Base-by-base conservation (phyloP, 257 asterid species). In the Scutellaria minor region DNA sequence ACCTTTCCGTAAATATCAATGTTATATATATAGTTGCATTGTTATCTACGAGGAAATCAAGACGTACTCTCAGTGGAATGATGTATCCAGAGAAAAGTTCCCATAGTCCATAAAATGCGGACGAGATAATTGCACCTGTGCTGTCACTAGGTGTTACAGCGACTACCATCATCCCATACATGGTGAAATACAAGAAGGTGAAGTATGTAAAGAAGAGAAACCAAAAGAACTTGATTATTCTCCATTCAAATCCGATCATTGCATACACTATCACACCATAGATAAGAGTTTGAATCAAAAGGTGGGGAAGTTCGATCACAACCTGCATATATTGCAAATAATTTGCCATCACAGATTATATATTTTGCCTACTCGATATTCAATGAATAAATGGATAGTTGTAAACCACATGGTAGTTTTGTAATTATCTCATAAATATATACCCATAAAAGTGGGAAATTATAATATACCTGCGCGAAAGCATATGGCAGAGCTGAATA, bases 171-270 rank as follows among this genome's bases (percentile, higher is more conserved):
- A 91, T 87, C 9, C 94, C 96, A 41, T 82, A 91, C 6, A 87
- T 64, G 6, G 94, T 87, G 88, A 85, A 89, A 85, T 89, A 91
- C 70, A 86, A 31, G 73, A 89, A 78, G 74, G 91, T 84, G 85
- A 91, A 87, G 51, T 75, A 85, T 89, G 80, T 87, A 80, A 89
- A 85, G 71, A 85, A 91, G 12, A 87, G 54, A 72, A 81, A 80
- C 97, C 97, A 89, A 24, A 87, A 77, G 79, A 89, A 84, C 75
- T 89, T 91, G 51, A 71, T 14, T 6, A 57, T 82, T 0, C 86
- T 85, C 95, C 96, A 91, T 15, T 91, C 88, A 50, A 91, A 91
- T 70, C 89, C 92, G 0, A 91, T 86, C 95, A 89, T 91, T 1
- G 90, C 70, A 14, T 89, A 89, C 11, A 89, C 91, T 56, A 89